These are phyloP conservation scores for Plasmopara muralis DNA, from an alignment of 352 stramenopile species.

Conservation along the genomic window DNA sequence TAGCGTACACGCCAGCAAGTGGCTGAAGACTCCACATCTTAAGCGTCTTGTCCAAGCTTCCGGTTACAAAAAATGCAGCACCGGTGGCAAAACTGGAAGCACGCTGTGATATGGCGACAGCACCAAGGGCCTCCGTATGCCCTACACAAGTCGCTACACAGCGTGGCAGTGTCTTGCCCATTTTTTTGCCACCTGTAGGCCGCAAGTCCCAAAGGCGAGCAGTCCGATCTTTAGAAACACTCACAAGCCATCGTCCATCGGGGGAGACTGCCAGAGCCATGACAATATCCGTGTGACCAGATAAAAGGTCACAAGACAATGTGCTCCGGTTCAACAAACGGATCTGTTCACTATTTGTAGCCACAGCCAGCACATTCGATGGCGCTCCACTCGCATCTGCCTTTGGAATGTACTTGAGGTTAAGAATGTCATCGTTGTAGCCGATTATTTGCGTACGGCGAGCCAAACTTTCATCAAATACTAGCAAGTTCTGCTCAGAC, in stretches of 20 bases:
- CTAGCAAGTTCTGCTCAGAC: conserved; percentile 81
- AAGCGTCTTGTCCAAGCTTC: conserved; percentile 94
- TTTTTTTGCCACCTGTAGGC: conserved; percentile 26
- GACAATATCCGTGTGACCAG: conserved; percentile 96
- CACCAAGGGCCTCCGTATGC: conserved; percentile 93
- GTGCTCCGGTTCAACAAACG: conserved; percentile 89
- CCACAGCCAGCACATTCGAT: conserved; percentile 85
- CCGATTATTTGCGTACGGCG: conserved; percentile 80
- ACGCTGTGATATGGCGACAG: conserved; percentile 90
- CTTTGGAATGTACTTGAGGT: conserved; percentile 91
- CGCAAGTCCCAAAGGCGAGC: conserved; percentile 88
- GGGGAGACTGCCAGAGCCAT: conserved; percentile 91
- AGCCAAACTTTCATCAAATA: conserved; percentile 67
- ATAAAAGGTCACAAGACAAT: conserved; percentile 92
- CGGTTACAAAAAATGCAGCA: conserved; percentile 93
- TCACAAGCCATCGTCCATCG: conserved; percentile 87
- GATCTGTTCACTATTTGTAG: conserved; percentile 95
- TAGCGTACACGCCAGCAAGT: conserved; percentile 40
- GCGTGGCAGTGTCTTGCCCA: conserved; percentile 28
- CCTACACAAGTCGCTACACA: conserved; percentile 88
- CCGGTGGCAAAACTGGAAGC: conserved; percentile 57
- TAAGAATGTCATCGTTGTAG: conserved; percentile 97
- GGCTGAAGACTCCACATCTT: conserved; percentile 95
- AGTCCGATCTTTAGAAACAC: conserved; percentile 92
- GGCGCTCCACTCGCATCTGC: conserved; percentile 38